Base-by-base conservation (phyloP, 192 early-diverging fungal species). In the Linnemannia exigua region DNA sequence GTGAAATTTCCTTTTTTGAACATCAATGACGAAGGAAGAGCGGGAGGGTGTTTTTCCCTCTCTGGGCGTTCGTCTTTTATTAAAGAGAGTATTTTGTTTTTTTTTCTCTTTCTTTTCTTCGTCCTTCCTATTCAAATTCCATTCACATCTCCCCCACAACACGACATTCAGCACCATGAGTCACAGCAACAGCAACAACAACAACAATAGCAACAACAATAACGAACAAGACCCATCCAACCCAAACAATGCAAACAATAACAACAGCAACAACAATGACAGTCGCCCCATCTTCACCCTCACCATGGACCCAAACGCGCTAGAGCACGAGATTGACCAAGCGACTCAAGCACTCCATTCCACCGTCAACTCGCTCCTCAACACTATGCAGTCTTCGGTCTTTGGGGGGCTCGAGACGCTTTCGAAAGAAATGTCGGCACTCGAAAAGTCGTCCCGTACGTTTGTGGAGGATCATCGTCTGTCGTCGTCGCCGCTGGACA, bases 321-420 rank as follows among this genome's bases (percentile, higher is more conserved):
- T 86, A 20, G 79, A 86, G 35, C 78, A 70, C 16, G 84, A 86
- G 33, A 36, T 86, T 54, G 70, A 86, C 35, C 84, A 86, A 48
- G 84, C 84, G 3, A 63, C 78, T 1, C 84, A 77, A 19, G 84
- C 84, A 9, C 58, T 86, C 6, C 84, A 86, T 63, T 80, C 78
- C 9, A 71, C 74, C 28, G 69, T 86, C 22, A 80, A 76, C 70
- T 76, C 84, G 3, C 77, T 86, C 70, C 70, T 86, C 46, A 76
- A 74, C 50, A 68, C 79, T 3, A 80, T 86, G 84, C 84, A 86
- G 35, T 72, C 84, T 20, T 77, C 84, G 20, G 84, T 86, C 75
- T 86, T 86, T 86, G 84, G 84, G 8, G 75, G 83, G 11, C 69
- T 86, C 50, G 83, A 86, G 52, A 72, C 50, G 7, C 77, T 86